Evolutionary conservation across 129 eudicot species (phyloP).

Genomic region (Helianthus tuberosus): DNA sequence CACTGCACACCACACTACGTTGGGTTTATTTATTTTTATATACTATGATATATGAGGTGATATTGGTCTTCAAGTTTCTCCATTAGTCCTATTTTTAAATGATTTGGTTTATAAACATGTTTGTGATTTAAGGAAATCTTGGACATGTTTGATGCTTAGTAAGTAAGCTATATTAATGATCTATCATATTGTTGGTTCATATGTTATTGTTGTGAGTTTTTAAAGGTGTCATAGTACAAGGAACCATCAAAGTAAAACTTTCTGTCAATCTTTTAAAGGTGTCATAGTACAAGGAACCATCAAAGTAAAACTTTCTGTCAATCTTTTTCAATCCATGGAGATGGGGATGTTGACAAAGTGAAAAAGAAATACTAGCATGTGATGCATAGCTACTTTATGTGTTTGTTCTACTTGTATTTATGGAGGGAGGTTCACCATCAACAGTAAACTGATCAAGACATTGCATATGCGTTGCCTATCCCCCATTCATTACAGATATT

Average conservation of each 20-base stretch:
- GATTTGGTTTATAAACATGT: background rate
- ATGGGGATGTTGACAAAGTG: constrained; percentile 50
- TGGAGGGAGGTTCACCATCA: constrained; percentile 38
- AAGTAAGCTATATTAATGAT: background rate
- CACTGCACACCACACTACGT: no score
- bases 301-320: background rate
- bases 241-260: constrained; percentile 14
- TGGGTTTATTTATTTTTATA: no score
- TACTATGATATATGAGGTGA: no score
- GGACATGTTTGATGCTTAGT: constrained; percentile 2
- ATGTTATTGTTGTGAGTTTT: background rate
- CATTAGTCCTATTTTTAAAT: background rate
- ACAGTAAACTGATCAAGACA: constrained; percentile 35
- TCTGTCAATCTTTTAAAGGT: background rate
- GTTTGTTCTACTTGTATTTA: constrained; percentile 26
- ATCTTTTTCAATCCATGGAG: constrained; percentile 27
- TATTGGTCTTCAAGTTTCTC: background rate
- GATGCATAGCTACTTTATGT: constrained; percentile 35
- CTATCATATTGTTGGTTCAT: background rate
- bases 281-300: constrained; percentile 20
- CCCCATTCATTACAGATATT: constrained; percentile 29
- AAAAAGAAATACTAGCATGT: constrained; percentile 33
- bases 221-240: constrained; percentile 18
- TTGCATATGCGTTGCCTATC: constrained; percentile 36
- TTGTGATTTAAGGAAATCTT: no score